Conservation (phyloP, 148 eudicot genomes). For the Simmondsia chinensis region DNA sequence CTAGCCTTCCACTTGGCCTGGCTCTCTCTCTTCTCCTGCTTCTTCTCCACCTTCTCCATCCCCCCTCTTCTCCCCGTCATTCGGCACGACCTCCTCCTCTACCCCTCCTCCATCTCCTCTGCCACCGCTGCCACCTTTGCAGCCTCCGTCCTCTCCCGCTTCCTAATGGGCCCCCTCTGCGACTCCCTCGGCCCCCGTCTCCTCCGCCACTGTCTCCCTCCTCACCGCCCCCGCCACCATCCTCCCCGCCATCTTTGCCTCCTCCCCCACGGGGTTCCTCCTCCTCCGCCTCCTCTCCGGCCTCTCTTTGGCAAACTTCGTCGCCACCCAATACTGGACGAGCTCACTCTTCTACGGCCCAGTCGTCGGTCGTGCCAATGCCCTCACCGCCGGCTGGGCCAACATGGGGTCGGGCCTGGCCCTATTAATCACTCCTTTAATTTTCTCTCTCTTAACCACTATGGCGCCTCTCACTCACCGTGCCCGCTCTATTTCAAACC, state of each 20-base stretch:
- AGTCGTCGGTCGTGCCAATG: conserved; percentile 74
- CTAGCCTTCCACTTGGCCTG: conserved; percentile 76
- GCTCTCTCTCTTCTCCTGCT: conserved; percentile 72
- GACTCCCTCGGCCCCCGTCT: conserved; percentile 73
- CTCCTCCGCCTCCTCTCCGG: conserved; percentile 68
- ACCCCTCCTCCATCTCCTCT: conserved; percentile 63
- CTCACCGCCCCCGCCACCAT: conserved; percentile 64
- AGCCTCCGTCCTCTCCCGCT: conserved; percentile 66
- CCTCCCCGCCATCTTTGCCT: conserved; percentile 26
- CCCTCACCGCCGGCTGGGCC: conserved; percentile 84
- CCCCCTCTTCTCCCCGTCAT: conserved; percentile 79
- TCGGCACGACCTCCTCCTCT: conserved; percentile 58
- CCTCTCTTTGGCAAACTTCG: conserved; percentile 82
- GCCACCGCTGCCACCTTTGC: conserved; percentile 85
- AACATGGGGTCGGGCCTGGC: conserved; percentile 87
- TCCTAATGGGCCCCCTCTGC: conserved; percentile 77
- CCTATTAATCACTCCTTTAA: conserved; percentile 79
- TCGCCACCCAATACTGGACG: conserved; percentile 91
- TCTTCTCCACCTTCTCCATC: conserved; percentile 77
- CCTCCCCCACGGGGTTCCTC: conserved; percentile 28
- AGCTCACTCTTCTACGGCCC: conserved; percentile 75
- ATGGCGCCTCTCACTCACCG: conserved; percentile 75
- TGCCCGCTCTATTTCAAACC: conserved; percentile 63
- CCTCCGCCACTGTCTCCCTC: conserved; percentile 58
- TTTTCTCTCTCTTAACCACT: too few relatives aligned